Evolutionary conservation across 2,329 filamentous ascomycete genomes (phyloP).

Genomic region (Pezicula carpinea): DNA sequence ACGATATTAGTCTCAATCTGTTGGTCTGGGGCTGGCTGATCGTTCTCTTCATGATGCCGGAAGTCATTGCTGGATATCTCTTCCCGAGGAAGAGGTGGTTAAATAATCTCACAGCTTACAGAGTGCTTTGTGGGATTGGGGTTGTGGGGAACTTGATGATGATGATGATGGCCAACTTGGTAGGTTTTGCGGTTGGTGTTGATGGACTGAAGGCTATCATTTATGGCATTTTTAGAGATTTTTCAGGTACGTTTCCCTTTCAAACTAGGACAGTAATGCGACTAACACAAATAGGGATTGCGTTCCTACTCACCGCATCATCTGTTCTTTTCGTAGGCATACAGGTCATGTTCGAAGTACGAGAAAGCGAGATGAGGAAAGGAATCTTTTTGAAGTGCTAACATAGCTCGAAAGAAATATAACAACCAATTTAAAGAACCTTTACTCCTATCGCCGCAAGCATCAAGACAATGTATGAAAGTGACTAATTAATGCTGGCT

Average conservation of each 20-base stretch:
- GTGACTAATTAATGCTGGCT: no score
- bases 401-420: background rate
- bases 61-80: conserved; percentile 65
- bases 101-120: conserved; percentile 64
- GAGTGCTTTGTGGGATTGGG: conserved; percentile 75
- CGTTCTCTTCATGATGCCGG: conserved; percentile 88
- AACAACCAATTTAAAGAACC: background rate
- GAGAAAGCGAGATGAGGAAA: conserved; percentile 76
- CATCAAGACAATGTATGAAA: background rate
- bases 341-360: conserved; percentile 95
- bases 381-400: conserved; percentile 83
- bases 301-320: conserved; percentile 70
- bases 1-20: conserved; percentile 87
- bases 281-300: conserved; percentile 44
- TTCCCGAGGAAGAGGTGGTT: conserved; percentile 72
- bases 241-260: conserved; percentile 47
- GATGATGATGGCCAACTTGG: conserved; percentile 94
- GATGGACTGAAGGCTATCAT: conserved; percentile 80
- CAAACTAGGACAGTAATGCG: conserved; percentile 17
- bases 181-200: conserved; percentile 88
- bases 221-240: conserved; percentile 69
- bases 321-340: conserved; percentile 75
- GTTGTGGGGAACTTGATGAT: conserved; percentile 81
- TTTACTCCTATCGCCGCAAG: background rate
- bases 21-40: conserved; percentile 97